Conservation (phyloP, 2,329 filamentous ascomycete species). For the Stylonectria norvegica region DNA sequence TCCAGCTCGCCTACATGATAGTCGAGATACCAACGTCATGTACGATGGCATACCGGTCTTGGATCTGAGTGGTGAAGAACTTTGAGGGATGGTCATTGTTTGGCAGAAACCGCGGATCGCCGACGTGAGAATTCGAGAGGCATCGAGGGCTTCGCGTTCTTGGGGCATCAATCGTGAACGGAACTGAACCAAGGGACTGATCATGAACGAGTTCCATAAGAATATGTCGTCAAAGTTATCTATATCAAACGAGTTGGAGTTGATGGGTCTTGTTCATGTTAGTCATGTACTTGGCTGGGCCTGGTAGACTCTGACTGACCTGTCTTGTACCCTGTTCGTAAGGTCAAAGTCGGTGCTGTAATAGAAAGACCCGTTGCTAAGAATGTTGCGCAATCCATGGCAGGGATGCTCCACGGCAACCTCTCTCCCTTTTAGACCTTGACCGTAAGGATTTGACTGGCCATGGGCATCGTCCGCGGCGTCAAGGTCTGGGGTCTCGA, state of each 20-base stretch:
- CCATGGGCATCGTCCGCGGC: conserved; percentile 47
- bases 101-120: conserved; percentile 91
- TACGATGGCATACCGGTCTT: conserved; percentile 74
- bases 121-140: conserved; percentile 82
- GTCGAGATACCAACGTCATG: conserved; percentile 83
- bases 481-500: conserved; percentile 52
- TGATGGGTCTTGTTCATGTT: conserved; percentile 56
- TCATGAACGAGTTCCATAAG: conserved; percentile 99
- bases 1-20: conserved; percentile 87
- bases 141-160: conserved; percentile 77
- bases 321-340: conserved; percentile 87
- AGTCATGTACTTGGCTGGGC: conserved; percentile 4
- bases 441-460: conserved; percentile 37
- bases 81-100: conserved; percentile 79
- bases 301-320: conserved; percentile 43
- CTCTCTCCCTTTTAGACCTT: conserved; percentile 61
- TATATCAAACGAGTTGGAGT: conserved; percentile 78
- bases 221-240: conserved; percentile 91
- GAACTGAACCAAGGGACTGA: conserved; percentile 86
- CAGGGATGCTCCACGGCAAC: conserved; percentile 80
- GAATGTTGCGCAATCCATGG: conserved; percentile 81
- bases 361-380: conserved; percentile 93
- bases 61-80: conserved; percentile 65
- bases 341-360: conserved; percentile 98
- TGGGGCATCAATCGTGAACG: conserved; percentile 72